phyloP scores from a whole-genome alignment of 306 rosid species.

The Senna tora region DNA sequence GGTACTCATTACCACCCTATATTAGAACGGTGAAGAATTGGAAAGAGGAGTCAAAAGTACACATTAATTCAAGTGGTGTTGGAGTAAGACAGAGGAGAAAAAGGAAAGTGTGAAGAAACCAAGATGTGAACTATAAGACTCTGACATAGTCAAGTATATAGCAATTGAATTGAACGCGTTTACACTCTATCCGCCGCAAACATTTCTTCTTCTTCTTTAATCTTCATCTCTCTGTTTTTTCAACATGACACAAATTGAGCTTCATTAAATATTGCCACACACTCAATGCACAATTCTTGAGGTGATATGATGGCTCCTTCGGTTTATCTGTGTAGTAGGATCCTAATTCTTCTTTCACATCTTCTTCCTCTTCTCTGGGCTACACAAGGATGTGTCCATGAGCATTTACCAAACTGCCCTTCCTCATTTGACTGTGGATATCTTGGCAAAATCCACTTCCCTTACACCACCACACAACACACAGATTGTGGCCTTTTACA shows the following conservation, averaged over 20 bases:
- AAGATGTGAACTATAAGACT: neutral
- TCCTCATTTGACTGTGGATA: conserved; percentile 42
- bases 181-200: no score
- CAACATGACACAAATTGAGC: no score
- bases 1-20: no score
- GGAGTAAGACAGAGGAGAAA: neutral
- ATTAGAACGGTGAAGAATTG: no score
- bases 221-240: no score
- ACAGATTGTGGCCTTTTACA: conserved; percentile 44
- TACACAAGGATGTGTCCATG: neutral
- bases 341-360: conserved; percentile 29
- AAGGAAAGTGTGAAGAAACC: neutral
- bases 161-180: no score
- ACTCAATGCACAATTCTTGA: no score
- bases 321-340: neutral
- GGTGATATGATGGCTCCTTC: conserved; percentile 17
- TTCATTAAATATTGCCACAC: no score
- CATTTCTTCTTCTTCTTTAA: no score
- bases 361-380: conserved; percentile 18
- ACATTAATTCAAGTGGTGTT: no score
- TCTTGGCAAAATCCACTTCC: conserved; percentile 35
- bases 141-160: conserved; percentile 19
- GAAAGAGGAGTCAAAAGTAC: no score
- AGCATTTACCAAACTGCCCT: neutral
- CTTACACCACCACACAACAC: conserved; percentile 30